These are phyloP conservation scores for Chaetomium sp. DNA, from an alignment of 2,329 filamentous ascomycete genomes.

Conservation along the genomic window DNA sequence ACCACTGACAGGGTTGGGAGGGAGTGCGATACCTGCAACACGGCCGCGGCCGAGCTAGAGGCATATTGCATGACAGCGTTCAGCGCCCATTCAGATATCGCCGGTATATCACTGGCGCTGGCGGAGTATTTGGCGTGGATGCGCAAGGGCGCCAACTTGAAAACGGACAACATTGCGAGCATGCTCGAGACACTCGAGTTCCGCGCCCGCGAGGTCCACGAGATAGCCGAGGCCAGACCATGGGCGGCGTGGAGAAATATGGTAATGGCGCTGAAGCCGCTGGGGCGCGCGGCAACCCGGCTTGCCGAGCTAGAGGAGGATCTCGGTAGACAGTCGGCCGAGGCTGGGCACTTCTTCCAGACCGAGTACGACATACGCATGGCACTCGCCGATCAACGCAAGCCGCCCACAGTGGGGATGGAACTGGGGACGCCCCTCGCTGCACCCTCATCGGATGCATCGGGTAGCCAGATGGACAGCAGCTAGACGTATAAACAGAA, in stretches of 20 bases:
- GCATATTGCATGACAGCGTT: background rate
- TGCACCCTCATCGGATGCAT: background rate
- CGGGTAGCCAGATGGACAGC: background rate
- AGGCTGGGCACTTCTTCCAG: background rate
- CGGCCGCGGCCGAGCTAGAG: background rate
- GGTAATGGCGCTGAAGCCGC: background rate
- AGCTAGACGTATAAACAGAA: background rate
- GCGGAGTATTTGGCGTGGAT: background rate
- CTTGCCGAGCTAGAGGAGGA: background rate
- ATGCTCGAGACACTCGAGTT: background rate
- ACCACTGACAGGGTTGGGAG: background rate
- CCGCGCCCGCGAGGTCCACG: background rate
- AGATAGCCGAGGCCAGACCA: background rate
- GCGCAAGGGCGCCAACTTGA: background rate
- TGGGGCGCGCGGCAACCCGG: background rate
- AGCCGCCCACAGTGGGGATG: background rate
- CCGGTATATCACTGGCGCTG: background rate
- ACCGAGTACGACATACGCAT: background rate
- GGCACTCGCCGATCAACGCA: background rate
- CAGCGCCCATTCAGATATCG: background rate
- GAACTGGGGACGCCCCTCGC: background rate
- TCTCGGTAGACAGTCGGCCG: background rate
- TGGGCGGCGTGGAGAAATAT: background rate
- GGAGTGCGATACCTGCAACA: background rate
- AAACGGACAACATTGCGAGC: background rate